Conservation (phyloP, 495 filamentous ascomycete genomes). For the Aspergillus leporis region DNA sequence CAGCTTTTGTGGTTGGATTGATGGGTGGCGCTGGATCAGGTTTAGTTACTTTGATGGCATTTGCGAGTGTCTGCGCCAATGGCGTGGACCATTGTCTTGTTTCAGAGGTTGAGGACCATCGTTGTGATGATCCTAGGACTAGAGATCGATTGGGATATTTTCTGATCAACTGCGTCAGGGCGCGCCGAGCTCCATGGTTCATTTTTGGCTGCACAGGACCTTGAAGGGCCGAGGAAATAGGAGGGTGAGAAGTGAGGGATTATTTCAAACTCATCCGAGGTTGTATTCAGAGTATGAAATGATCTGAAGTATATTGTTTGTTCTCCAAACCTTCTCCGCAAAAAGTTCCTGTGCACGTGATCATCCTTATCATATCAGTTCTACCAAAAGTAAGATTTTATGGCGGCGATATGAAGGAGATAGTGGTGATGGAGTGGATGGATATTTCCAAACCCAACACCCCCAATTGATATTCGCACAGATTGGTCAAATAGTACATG, state of each 20-base stretch:
- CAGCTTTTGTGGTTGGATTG: slow-evolving; percentile 39
- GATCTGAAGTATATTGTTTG: neutral
- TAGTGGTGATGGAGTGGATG: neutral
- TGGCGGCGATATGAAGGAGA: neutral
- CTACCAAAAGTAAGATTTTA: neutral
- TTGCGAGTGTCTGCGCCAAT: slow-evolving; percentile 76
- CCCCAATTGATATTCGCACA: neutral
- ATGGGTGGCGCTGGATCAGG: slow-evolving; percentile 2
- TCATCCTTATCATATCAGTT: slow-evolving; percentile 26
- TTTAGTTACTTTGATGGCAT: slow-evolving; percentile 70
- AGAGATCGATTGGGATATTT: slow-evolving; percentile 25
- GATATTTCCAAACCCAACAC: neutral
- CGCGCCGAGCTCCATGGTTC: slow-evolving; percentile 36
- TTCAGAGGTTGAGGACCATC: slow-evolving; percentile 41
- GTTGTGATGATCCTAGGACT: slow-evolving; percentile 16
- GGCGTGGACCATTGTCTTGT: slow-evolving; percentile 81
- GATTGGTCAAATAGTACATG: neutral
- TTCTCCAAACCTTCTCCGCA: slow-evolving; percentile 30
- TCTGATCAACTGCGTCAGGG: slow-evolving; percentile 32
- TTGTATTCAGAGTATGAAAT: neutral
- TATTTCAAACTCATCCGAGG: neutral
- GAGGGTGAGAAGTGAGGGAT: neutral
- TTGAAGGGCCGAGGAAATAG: neutral
- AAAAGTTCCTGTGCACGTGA: slow-evolving; percentile 38
- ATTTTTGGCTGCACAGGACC: slow-evolving; percentile 20